These are phyloP conservation scores for Xylariaceae sp. DNA, from an alignment of 2,329 filamentous ascomycete species.

Conservation along the genomic window DNA sequence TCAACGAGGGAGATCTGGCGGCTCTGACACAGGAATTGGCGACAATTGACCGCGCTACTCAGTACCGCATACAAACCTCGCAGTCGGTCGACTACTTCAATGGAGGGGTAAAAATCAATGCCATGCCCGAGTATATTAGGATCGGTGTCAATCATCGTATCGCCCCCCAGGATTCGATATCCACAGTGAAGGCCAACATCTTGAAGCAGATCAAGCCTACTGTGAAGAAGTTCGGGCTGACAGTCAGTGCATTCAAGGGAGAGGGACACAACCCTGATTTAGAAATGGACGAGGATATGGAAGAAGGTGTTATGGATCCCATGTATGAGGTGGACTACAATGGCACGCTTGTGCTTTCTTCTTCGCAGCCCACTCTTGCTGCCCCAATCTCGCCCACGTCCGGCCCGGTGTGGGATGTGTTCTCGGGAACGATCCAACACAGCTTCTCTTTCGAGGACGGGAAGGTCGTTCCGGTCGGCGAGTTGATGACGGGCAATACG, in stretches of 20 bases:
- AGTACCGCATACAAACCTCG: conserved; percentile 60
- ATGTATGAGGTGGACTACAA: conserved; percentile 45
- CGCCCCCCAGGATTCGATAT: conserved; percentile 55
- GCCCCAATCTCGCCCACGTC: conserved; percentile 42
- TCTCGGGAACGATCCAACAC: conserved; percentile 39
- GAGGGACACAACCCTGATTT: conserved; percentile 36
- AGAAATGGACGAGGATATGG: conserved; percentile 22
- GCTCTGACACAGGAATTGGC: conserved; percentile 35
- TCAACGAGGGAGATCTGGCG: conserved; percentile 37
- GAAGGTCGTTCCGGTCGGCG: conserved; percentile 41
- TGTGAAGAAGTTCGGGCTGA: conserved; percentile 51
- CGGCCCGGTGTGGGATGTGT: conserved; percentile 36
- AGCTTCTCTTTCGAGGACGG: conserved; percentile 40
- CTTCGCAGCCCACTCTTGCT: conserved; percentile 37
- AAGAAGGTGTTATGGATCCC: conserved; percentile 27
- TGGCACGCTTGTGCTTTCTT: conserved; percentile 42
- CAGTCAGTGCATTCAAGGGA: conserved; percentile 51
- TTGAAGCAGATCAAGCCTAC: conserved; percentile 49
- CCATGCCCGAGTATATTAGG: conserved; percentile 56
- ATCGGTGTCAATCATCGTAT: conserved; percentile 60
- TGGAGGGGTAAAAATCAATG: conserved; percentile 61
- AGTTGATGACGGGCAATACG: conserved; percentile 43
- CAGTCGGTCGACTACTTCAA: conserved; percentile 57
- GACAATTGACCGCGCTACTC: conserved; percentile 41
- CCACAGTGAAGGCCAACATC: conserved; percentile 49